These are phyloP conservation scores for Trametes maxima DNA, from an alignment of 768 basidiomycete genomes.

Conservation along the genomic window DNA sequence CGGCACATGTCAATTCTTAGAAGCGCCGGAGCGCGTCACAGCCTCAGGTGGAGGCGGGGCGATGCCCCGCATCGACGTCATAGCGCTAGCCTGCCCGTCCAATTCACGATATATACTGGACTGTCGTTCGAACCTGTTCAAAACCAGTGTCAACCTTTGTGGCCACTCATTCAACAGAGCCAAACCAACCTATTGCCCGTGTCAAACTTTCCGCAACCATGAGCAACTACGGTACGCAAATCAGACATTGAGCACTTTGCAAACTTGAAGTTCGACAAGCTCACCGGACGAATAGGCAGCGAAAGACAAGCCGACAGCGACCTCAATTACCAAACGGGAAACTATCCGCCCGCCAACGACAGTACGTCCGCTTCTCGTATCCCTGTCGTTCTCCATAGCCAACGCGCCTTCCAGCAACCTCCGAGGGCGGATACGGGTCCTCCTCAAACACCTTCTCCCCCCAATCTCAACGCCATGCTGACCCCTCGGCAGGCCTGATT, in stretches of 20 bases:
- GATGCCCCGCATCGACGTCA: constrained; percentile 11
- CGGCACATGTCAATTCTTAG: too few relatives aligned
- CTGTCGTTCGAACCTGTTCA: neutral
- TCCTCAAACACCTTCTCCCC: constrained; percentile 19
- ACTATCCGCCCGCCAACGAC: constrained; percentile 30
- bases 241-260: too few relatives aligned
- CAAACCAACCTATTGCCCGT: neutral
- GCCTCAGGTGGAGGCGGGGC: neutral
- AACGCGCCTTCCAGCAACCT: constrained; percentile 26
- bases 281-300: too few relatives aligned
- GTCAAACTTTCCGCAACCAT: neutral
- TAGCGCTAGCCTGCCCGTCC: neutral
- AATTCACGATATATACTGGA: neutral
- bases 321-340: constrained; percentile 25
- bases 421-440: constrained; percentile 34
- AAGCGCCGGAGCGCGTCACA: too few relatives aligned
- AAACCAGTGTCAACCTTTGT: neutral
- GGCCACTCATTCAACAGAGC: neutral
- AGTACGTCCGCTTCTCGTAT: constrained; percentile 22
- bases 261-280: too few relatives aligned
- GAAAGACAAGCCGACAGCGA: constrained; percentile 7
- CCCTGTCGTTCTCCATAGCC: neutral
- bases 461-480: constrained; percentile 12
- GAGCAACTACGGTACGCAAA: constrained; percentile 4
- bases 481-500: constrained; percentile 23